These are phyloP conservation scores for Kwoniella sp. DNA, from an alignment of 768 basidiomycete species.

Conservation along the genomic window DNA sequence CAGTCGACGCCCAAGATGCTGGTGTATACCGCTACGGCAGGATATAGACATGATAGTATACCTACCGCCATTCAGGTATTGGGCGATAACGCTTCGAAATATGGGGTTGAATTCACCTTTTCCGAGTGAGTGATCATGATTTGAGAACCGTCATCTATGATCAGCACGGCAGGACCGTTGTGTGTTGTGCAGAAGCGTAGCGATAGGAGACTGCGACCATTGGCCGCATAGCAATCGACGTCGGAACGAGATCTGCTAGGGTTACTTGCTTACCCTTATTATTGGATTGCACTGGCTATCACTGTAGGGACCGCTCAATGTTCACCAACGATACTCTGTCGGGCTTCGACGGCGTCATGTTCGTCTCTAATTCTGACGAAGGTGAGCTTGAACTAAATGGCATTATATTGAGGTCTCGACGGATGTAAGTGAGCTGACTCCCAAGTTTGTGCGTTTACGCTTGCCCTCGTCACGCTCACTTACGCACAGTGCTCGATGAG, in stretches of 20 bases:
- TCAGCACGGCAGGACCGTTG: no score
- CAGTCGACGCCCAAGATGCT: constrained; percentile 57
- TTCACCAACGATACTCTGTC: constrained; percentile 65
- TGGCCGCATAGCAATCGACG: neutral
- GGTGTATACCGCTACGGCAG: constrained; percentile 66
- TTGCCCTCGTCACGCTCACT: no score
- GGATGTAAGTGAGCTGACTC: no score
- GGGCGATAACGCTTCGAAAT: constrained; percentile 58
- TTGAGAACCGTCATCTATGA: no score
- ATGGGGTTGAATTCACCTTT: constrained; percentile 64
- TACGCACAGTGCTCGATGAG: constrained; percentile 63
- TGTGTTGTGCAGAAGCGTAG: no score
- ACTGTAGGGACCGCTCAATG: constrained; percentile 57
- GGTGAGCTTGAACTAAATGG: no score
- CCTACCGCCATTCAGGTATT: constrained; percentile 68
- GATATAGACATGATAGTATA: constrained; percentile 74
- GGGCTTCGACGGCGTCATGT: constrained; percentile 68
- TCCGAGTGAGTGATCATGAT: constrained; percentile 60
- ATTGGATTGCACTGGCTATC: neutral
- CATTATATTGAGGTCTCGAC: no score
- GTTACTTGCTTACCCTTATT: neutral
- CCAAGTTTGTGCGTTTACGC: no score
- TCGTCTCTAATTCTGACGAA: constrained; percentile 69
- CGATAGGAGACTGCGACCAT: no score
- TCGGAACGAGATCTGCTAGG: neutral